These are phyloP conservation scores for Fusarium austroafricanum DNA, from an alignment of 2,329 filamentous ascomycete genomes.

Conservation along the genomic window DNA sequence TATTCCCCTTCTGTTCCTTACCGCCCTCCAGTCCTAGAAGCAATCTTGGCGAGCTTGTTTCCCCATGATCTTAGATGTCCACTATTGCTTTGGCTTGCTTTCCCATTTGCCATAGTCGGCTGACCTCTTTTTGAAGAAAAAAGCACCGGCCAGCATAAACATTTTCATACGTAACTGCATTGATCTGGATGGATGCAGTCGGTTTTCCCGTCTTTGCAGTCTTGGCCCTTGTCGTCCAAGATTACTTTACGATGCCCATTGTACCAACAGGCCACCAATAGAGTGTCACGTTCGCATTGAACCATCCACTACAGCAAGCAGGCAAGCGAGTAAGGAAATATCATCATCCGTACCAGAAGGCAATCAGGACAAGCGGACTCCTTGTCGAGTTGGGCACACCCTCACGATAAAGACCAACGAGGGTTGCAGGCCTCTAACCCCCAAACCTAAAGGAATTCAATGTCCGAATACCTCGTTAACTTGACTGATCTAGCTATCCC, in stretches of 20 bases:
- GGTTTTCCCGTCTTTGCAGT: constrained; percentile 3
- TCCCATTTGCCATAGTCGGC: constrained; percentile 9
- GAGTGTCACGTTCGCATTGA: not conserved
- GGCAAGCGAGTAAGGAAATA: constrained; percentile 10
- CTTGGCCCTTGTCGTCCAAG: constrained; percentile 24
- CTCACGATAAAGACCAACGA: constrained; percentile 13
- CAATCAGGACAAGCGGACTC: not conserved
- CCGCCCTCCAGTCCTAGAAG: constrained; percentile 9
- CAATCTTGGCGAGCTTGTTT: constrained; percentile 28
- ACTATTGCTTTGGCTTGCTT: not conserved
- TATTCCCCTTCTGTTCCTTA: constrained; percentile 21
- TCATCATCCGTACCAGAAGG: constrained; percentile 3
- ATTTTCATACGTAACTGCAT: constrained; percentile 31
- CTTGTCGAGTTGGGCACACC: constrained; percentile 1
- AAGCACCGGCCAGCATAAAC: not conserved
- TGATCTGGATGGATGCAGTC: not conserved
- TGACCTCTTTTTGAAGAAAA: constrained; percentile 3
- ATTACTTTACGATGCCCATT: constrained; percentile 23
- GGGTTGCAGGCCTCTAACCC: constrained; percentile 15
- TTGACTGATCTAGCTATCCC: constrained; percentile 6
- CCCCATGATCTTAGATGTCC: constrained; percentile 5
- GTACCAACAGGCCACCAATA: constrained; percentile 20
- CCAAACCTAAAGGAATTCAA: constrained; percentile 38
- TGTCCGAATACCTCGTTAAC: constrained; percentile 20
- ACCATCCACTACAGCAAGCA: constrained; percentile 13